Evolutionary conservation across 1,139 yeast genomes (phyloP), one percentile per base, ranked within the genome.

Genomic region (Hansenula sp.): DNA sequence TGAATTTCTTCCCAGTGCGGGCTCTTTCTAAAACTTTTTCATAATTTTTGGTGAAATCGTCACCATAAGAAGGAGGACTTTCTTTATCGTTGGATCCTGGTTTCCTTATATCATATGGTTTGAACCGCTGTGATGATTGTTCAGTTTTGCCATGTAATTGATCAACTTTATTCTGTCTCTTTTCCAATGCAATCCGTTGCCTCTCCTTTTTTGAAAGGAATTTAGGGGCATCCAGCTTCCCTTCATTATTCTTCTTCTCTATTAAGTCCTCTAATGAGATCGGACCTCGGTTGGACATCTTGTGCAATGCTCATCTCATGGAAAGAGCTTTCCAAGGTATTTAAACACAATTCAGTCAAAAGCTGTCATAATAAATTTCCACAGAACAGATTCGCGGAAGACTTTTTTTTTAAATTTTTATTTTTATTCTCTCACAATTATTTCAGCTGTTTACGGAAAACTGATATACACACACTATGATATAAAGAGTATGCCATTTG

Each of bases 131-230:
- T 32, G 35, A 18, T 10, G 38, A 38, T 41, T 35, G 33, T 27
- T 13, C 30, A 32, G 13, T 8, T 30, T n/a, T 29, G 6, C 13
- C 32, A 53, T 44, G 2, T 65, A 65, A n/a, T 42, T 41, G 32
- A 15, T 25, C 29, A 5, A 42, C 41, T 24, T 39, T 42, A 16
- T 43, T 31, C 21, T 41, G 41, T 31, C 42, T 31, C 21, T 43
- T 33, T 33, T 48, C 38, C 30, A 46, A 17, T 3, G 49, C 53
- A 35, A 74, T 50, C 41, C 64, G 62, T 15, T 65, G 67, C 42
- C 86, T 62, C 46, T 77, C 71, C 33, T 61, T 63, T 51, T 72
- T 77, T 10, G 83, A 67, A 10, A 81, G 55, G 51, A 77, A 81
- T 52, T 58, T 67, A 0, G 81, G 81, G 42, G 63, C 63, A 8